Base-by-base conservation (phyloP, 257 asterid genomes). In the Plantago elongata region DNA sequence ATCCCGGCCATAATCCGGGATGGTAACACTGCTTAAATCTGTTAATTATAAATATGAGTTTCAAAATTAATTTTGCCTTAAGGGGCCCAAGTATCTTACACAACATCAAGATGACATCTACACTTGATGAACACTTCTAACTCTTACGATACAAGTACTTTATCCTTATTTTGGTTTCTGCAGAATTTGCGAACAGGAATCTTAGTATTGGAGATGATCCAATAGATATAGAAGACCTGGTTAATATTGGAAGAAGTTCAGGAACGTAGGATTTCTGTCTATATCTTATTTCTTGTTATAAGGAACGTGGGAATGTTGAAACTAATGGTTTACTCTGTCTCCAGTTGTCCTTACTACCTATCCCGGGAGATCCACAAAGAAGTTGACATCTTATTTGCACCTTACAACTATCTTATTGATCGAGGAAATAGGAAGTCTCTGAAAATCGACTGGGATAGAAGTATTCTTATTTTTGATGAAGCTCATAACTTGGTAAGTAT, bases 391-490 rank as follows among this genome's bases (percentile, higher is more conserved):
- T 70, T 92, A 80, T 92, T 92, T 81, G 95, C 94, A 9, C 99
- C 99, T 69, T 92, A 92, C 88, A 92, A 92, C 78, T 92, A 92
- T 77, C 99, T 92, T 66, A 89, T 92, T 64, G 97, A 92, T 63
- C 95, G 87, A 47, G 87, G 84, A 62, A 71, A 79, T 71, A 75
- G 96, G 65, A 87, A 80, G 65, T 76, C 91, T 59, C 69, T 89
- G 71, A 80, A 75, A 68, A 78, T 83, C 47, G 82, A 82, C 69
- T 89, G 96, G 99, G 61, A 60, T 46, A 83, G 75, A 72, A 83
- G 96, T 83, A 81, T 87, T 71, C 95, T 92, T 60, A 89, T 92
- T 72, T 92, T 92, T 74, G 99, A 92, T 78, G 99, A 92, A 83
- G 99, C 99, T 74, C 99, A 92, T 81, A 92, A 92, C 87, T 78